These are phyloP conservation scores for Medicago lupulina DNA, from an alignment of 306 rosid genomes.

Conservation along the genomic window DNA sequence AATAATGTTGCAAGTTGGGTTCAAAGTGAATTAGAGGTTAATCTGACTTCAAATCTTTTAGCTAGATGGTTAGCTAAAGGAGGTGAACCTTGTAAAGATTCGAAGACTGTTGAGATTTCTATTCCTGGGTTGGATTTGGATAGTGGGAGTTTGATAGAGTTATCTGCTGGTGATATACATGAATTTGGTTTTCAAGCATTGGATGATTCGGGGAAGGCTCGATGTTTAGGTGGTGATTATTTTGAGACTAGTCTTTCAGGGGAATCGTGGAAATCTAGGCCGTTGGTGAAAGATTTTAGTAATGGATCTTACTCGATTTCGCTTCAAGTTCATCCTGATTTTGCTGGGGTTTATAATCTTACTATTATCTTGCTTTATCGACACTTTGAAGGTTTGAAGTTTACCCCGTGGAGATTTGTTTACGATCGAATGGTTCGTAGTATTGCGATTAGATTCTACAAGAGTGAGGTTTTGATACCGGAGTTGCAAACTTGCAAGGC, in stretches of 20 bases:
- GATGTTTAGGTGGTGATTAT: slow-evolving; percentile 93
- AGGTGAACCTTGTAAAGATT: slow-evolving; percentile 82
- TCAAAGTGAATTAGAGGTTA: slow-evolving; percentile 63
- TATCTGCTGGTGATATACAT: slow-evolving; percentile 79
- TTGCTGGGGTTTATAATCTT: slow-evolving; percentile 70
- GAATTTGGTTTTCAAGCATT: slow-evolving; percentile 75
- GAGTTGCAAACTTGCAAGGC: slow-evolving; percentile 60
- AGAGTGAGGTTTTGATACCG: slow-evolving; percentile 54
- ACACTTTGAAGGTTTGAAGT: slow-evolving; percentile 83
- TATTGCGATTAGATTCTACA: slow-evolving; percentile 61
- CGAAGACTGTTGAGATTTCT: slow-evolving; percentile 62
- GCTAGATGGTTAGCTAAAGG: slow-evolving; percentile 76
- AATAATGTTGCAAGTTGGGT: slow-evolving; percentile 56
- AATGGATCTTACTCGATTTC: slow-evolving; percentile 82
- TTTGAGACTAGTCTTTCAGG: slow-evolving; percentile 94
- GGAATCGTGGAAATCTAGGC: slow-evolving; percentile 88
- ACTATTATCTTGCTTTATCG: slow-evolving; percentile 78
- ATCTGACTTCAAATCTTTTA: slow-evolving; percentile 69
- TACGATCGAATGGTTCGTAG: slow-evolving; percentile 62
- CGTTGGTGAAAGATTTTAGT: slow-evolving; percentile 75
- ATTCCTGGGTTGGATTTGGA: slow-evolving; percentile 87
- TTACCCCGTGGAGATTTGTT: slow-evolving; percentile 70
- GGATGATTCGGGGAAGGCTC: slow-evolving; percentile 70
- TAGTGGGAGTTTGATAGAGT: slow-evolving; percentile 46
- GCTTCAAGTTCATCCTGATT: slow-evolving; percentile 89